A percentile compares a stretch with the other conserved stretches of the same genome.
Evolutionary conservation across 805 yeast species (phyloP).

Genomic region (Yamadazyma takamatsuzukensis): DNA sequence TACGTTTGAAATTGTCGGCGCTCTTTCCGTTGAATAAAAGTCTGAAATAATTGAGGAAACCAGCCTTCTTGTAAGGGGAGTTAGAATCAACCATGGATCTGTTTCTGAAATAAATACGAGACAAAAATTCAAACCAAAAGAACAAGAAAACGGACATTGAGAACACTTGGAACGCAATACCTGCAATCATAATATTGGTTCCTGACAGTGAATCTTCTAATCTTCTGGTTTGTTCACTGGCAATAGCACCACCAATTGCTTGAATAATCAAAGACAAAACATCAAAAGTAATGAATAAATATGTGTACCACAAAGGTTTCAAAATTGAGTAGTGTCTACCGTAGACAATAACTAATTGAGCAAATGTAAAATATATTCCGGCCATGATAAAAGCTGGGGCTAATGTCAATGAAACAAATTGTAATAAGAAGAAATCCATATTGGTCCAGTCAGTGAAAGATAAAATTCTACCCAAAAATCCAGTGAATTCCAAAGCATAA

Average conservation of each 20-base stretch:
- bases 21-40: conserved; percentile 21
- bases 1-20: conserved; percentile 16
- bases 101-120: conserved; percentile 23
- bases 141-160: conserved; percentile 31
- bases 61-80: conserved; percentile 11
- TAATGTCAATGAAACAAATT: conserved; percentile 29
- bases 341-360: conserved; percentile 31
- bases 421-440: conserved; percentile 21
- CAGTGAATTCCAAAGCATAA: conserved; percentile 26
- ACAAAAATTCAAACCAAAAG: conserved; percentile 31
- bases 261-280: conserved; percentile 31
- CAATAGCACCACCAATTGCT: conserved; percentile 38
- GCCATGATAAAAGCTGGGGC: conserved; percentile 41
- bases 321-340: conserved; percentile 33
- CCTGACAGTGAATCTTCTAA: conserved; percentile 22
- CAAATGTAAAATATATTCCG: conserved; percentile 35
- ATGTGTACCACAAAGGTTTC: conserved; percentile 40
- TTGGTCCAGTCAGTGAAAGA: conserved; percentile 21
- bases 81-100: conserved; percentile 1
- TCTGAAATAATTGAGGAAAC: conserved; percentile 19
- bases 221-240: conserved; percentile 19
- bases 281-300: conserved; percentile 33
- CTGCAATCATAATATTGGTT: conserved; percentile 33
- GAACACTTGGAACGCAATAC: conserved; percentile 32
- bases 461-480: conserved; percentile 34